Conservation (phyloP, 2,329 filamentous ascomycete genomes). For the Aureobasidium sp. region DNA sequence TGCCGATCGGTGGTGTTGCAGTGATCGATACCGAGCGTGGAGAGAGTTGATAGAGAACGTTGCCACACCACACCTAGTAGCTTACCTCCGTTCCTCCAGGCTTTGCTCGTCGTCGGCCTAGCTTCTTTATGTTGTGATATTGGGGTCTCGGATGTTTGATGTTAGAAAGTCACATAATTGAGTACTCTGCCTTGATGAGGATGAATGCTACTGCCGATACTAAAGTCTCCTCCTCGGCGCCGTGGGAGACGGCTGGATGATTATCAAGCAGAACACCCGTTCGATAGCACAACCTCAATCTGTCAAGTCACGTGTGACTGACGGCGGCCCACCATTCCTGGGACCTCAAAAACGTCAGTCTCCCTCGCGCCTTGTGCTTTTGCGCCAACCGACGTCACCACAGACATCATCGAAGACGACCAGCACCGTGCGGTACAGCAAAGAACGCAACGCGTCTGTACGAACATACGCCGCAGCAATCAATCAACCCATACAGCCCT, state of each 20-base stretch:
- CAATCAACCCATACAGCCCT: neutral
- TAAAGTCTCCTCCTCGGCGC: neutral
- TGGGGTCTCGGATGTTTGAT: neutral
- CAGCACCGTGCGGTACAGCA: slow-evolving; percentile 4
- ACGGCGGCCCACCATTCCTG: neutral
- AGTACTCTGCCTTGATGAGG: neutral
- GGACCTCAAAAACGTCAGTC: neutral
- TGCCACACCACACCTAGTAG: neutral
- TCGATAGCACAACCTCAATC: neutral
- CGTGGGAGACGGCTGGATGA: neutral
- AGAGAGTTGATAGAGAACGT: neutral
- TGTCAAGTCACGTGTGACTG: neutral
- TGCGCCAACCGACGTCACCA: neutral
- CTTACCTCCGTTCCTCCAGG: neutral
- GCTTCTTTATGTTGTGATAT: neutral
- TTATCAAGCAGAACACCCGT: slow-evolving; percentile 6
- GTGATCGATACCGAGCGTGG: neutral
- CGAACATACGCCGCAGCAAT: slow-evolving; percentile 2
- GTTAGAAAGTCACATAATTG: neutral
- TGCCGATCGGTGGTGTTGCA: neutral
- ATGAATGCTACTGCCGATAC: no score
- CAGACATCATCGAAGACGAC: neutral
- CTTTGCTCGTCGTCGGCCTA: no score
- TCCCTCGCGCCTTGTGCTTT: neutral
- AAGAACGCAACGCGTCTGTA: slow-evolving; percentile 5